These are phyloP conservation scores for Leptomonas seymouri DNA, from an alignment of 208 protist genomes.

Conservation along the genomic window DNA sequence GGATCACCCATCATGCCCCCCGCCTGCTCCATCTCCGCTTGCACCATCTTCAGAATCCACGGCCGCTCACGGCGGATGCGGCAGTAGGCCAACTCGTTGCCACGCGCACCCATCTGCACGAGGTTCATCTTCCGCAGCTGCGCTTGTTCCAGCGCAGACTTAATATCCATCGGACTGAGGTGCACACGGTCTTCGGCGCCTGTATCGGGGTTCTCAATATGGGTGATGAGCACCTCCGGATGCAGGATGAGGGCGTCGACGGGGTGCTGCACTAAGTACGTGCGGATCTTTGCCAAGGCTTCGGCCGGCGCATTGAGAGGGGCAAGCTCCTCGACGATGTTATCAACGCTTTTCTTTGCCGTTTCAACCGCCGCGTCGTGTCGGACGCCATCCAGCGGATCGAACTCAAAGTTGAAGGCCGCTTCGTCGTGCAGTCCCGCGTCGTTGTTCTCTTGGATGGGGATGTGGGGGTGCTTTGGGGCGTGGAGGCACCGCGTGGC, in stretches of 20 bases:
- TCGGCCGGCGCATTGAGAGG: constrained; percentile 51
- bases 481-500: constrained; percentile 1
- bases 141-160: constrained; percentile 77
- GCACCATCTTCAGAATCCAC: constrained; percentile 63
- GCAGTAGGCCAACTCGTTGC: constrained; percentile 79
- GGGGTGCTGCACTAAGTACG: constrained; percentile 77
- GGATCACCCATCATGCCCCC: constrained; percentile 24
- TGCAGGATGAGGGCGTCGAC: constrained; percentile 77
- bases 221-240: constrained; percentile 78
- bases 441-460: background rate
- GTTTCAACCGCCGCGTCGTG: constrained; percentile 76
- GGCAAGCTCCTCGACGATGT: constrained; percentile 57
- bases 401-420: constrained; percentile 68
- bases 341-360: constrained; percentile 62
- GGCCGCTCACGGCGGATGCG: constrained; percentile 72
- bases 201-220: constrained; percentile 73
- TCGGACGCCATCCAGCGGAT: constrained; percentile 76
- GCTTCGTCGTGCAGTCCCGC: background rate
- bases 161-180: constrained; percentile 65
- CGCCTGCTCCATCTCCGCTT: constrained; percentile 60
- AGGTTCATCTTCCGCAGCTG: constrained; percentile 67
- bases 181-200: constrained; percentile 66
- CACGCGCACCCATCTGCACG: constrained; percentile 78
- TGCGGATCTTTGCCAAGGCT: constrained; percentile 55
- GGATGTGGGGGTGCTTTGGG: background rate